Evolutionary conservation across 2,329 filamentous ascomycete species (phyloP).

Genomic region (Stenocarpella maydis): DNA sequence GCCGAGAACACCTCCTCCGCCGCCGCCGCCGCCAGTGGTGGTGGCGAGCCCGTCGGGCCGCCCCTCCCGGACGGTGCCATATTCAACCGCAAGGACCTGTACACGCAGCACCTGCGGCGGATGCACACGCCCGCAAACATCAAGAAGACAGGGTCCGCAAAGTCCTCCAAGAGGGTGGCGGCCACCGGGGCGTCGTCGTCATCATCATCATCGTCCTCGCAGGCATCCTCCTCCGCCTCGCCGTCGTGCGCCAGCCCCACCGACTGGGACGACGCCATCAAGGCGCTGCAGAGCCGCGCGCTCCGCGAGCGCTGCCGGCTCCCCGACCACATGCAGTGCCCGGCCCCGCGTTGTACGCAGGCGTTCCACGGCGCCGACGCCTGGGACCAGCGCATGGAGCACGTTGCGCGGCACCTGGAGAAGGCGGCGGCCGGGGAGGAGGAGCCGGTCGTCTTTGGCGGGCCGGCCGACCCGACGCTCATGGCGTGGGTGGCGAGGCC

Average conservation of each 20-base stretch:
- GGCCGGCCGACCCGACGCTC: constrained; percentile 48
- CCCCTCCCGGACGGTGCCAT: constrained; percentile 62
- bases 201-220: too few relatives aligned
- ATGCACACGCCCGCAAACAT: constrained; percentile 73
- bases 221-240: not conserved
- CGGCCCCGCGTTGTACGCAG: constrained; percentile 65
- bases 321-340: constrained; percentile 69
- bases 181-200: not conserved
- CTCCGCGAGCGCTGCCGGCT: constrained; percentile 66
- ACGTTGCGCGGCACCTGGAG: constrained; percentile 84
- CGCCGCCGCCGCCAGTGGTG: not conserved
- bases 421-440: constrained; percentile 49
- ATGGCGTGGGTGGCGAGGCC: constrained; percentile 50
- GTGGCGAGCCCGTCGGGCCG: constrained; percentile 35
- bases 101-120: constrained; percentile 84
- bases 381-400: constrained; percentile 89
- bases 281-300: constrained; percentile 65
- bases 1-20: constrained; percentile 13
- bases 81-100: constrained; percentile 93
- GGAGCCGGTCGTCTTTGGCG: constrained; percentile 49
- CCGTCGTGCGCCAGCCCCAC: constrained; percentile 25
- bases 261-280: constrained; percentile 63
- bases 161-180: constrained; percentile 19
- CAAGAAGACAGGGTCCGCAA: constrained; percentile 42
- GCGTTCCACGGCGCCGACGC: constrained; percentile 68